phyloP scores from a whole-genome alignment of 257 asterid genomes.

The Handroanthus guayacan region DNA sequence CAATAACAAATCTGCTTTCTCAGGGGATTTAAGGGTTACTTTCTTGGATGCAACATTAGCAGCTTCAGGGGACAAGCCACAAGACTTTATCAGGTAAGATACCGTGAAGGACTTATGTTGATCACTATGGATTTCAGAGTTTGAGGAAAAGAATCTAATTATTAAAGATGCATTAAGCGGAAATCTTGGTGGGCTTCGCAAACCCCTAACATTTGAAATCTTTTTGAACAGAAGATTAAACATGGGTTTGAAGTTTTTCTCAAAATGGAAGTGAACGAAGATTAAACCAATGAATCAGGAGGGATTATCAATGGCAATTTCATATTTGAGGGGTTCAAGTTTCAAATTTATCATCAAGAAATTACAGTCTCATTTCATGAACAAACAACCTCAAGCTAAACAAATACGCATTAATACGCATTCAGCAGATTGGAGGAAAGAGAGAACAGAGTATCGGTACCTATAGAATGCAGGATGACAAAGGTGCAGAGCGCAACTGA shows the following conservation, averaged over 20 bases:
- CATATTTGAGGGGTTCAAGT: neutral
- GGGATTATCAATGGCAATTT: neutral
- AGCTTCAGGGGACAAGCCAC: neutral
- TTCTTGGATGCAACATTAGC: neutral
- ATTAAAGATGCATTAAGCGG: neutral
- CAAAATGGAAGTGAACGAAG: neutral
- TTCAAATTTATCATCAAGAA: neutral
- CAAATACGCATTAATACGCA: neutral
- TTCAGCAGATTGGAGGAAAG: neutral
- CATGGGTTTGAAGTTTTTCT: constrained; percentile 1
- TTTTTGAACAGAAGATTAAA: neutral
- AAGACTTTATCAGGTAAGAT: neutral
- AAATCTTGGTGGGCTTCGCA: constrained; percentile 7
- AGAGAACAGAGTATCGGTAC: neutral
- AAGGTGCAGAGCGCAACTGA: neutral
- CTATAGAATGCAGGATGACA: neutral
- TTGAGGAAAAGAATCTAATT: neutral
- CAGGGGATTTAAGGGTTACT: constrained; percentile 3
- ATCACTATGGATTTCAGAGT: neutral
- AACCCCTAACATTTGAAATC: neutral
- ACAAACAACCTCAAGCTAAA: neutral
- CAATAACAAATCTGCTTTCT: neutral
- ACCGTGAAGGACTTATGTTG: neutral
- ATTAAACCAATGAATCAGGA: neutral
- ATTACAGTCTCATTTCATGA: neutral